phyloP scores from a whole-genome alignment of 306 rosid genomes.

The Benincasa hispida region DNA sequence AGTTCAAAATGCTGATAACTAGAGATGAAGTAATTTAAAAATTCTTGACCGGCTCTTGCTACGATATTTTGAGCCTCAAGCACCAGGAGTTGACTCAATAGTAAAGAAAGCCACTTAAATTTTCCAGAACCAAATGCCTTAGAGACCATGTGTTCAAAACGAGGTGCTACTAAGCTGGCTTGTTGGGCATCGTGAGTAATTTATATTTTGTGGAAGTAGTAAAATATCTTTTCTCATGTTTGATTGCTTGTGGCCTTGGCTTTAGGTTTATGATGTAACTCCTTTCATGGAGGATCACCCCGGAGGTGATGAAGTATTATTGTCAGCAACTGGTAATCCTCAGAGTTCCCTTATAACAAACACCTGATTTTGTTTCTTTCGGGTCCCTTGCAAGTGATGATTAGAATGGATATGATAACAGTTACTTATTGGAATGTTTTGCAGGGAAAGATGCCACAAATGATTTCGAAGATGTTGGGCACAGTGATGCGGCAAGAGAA shows the following conservation, averaged over 20 bases:
- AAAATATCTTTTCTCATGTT: neutral
- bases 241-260: neutral
- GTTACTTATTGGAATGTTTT: neutral
- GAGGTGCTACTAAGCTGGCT: neutral
- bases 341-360: neutral
- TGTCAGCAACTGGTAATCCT: constrained; percentile 67
- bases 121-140: neutral
- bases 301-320: constrained; percentile 86
- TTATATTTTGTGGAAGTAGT: neutral
- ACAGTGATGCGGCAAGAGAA: constrained; percentile 83
- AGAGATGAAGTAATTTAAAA: neutral
- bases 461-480: constrained; percentile 97
- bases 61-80: neutral
- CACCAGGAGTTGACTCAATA: neutral
- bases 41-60: neutral
- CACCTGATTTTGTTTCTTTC: neutral
- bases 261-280: constrained; percentile 78
- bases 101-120: neutral
- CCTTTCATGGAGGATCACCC: constrained; percentile 98
- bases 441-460: constrained; percentile 87
- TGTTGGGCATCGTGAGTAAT: neutral
- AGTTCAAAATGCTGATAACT: neutral
- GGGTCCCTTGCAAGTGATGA: neutral
- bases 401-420: neutral
- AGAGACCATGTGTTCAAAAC: neutral